phyloP scores from a whole-genome alignment of 257 asterid genomes.

The Fraxinus anomala region DNA sequence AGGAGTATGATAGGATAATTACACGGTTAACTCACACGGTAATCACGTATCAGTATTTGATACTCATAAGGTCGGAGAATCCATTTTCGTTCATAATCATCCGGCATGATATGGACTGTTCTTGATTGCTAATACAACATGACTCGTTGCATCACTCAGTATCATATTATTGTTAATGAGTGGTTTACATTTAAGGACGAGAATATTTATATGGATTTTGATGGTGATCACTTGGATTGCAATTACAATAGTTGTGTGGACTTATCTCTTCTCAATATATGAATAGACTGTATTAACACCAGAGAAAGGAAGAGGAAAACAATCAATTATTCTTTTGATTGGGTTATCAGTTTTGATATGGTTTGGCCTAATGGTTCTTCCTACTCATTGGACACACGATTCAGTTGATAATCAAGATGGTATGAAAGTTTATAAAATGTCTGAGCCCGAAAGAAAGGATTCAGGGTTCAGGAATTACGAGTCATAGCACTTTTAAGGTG shows the following conservation, averaged over 20 bases:
- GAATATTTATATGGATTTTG: slow-evolving; percentile 34
- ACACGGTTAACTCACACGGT: neutral
- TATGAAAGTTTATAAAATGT: too few relatives aligned
- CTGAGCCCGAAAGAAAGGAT: too few relatives aligned
- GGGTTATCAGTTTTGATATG: neutral
- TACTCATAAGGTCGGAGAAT: slow-evolving; percentile 1
- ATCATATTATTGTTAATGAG: slow-evolving; percentile 37
- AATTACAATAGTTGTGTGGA: slow-evolving; percentile 16
- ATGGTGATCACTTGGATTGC: slow-evolving; percentile 40
- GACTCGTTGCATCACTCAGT: slow-evolving; percentile 35
- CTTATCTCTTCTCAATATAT: slow-evolving; percentile 2
- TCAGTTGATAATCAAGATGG: slow-evolving; percentile 2
- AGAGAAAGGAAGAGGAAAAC: neutral
- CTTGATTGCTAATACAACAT: slow-evolving; percentile 17
- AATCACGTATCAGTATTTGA: neutral
- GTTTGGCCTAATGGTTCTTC: slow-evolving; percentile 23
- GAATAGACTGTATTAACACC: neutral
- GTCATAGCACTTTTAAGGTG: too few relatives aligned
- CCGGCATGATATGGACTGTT: neutral
- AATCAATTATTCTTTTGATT: neutral
- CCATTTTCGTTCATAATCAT: slow-evolving; percentile 16
- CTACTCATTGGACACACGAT: slow-evolving; percentile 26
- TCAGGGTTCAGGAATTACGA: too few relatives aligned
- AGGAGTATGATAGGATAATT: slow-evolving; percentile 31
- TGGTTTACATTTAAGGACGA: slow-evolving; percentile 29